Base-by-base conservation (phyloP, 148 eudicot genomes). In the Fagopyrum tataricum region DNA sequence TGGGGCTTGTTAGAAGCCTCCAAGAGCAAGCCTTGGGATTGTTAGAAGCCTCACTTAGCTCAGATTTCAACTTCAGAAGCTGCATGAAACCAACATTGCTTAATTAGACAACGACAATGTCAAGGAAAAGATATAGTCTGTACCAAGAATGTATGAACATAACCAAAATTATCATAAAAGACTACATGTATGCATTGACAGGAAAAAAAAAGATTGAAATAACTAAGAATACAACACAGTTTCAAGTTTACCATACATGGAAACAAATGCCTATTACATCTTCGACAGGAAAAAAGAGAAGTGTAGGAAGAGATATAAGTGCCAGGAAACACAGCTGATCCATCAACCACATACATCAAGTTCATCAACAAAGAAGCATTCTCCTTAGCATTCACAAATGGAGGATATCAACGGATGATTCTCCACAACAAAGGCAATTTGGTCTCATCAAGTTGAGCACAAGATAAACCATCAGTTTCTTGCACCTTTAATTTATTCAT, bases 401-500 rank as follows among this genome's bases (percentile, higher is more conserved):
- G 80, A 72, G 98, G 85, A 71, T 80, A 80, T 80, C 99, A 90
- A 67, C 86, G 70, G 58, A 92, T 79, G 75, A 78, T 77, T 81
- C 97, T 97, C 97, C 97, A 92, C 37, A 95, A 78, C 75, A 84
- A 72, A 78, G 94, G 88, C 86, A 91, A 78, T 58, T 66, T 75
- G 67, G 74, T 79, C 67, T 88, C 90, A 43, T 79, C 81, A 74
- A 86, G 78, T 73, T 74, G 74, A 74, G 73, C 11, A 55, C 40
- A 40, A 49, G 79, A 74, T 40, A 52, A 62, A 68, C 79, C 79
- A 21, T 77, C 81, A 42, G 20, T 26, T 62, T 46, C 78, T 44
- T 77, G 24, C 72, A 75, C 72, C 72, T 59, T 81, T 67, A 88
- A 78, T 52, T 72, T 42, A 53, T 71, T 80, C 73, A 79, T 80